These are phyloP conservation scores for Staphylotrichum longicolle DNA, from an alignment of 495 filamentous ascomycete genomes.

Conservation along the genomic window DNA sequence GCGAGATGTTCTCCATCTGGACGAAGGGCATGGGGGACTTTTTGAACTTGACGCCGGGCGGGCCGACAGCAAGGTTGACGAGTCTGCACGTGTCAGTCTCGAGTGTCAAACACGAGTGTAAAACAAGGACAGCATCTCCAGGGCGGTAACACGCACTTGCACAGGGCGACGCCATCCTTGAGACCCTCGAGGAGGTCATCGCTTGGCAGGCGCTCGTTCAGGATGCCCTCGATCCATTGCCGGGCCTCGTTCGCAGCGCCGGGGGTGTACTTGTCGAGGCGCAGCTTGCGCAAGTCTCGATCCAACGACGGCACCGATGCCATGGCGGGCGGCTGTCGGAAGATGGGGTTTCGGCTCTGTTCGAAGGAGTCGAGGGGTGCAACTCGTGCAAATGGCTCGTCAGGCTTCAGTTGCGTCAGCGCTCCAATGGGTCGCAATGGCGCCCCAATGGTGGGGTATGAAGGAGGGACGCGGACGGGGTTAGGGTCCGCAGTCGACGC, in stretches of 20 bases:
- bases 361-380: neutral
- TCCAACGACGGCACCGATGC: conserved; percentile 93
- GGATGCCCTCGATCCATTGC: conserved; percentile 79
- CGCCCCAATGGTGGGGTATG: neutral
- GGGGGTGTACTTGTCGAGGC: conserved; percentile 90
- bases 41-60: conserved; percentile 75
- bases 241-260: conserved; percentile 83
- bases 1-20: conserved; percentile 99
- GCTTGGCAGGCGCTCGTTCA: conserved; percentile 66
- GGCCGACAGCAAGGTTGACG: conserved; percentile 73
- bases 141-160: conserved; percentile 64
- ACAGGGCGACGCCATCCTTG: conserved; percentile 86
- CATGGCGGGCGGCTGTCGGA: conserved; percentile 52
- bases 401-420: conserved; percentile 5
- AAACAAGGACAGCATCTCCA: neutral
- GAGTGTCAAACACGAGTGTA: conserved; percentile 15
- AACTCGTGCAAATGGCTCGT: conserved; percentile 1
- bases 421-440: neutral
- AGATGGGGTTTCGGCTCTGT: neutral
- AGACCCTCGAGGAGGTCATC: conserved; percentile 79
- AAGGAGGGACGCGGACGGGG: neutral
- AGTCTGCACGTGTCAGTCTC: conserved; percentile 55
- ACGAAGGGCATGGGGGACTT: conserved; percentile 92
- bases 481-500: conserved; percentile 9
- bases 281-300: conserved; percentile 90